phyloP scores from a whole-genome alignment of 1,284 basidiomycete species.

The Hemileia vastatrix region DNA sequence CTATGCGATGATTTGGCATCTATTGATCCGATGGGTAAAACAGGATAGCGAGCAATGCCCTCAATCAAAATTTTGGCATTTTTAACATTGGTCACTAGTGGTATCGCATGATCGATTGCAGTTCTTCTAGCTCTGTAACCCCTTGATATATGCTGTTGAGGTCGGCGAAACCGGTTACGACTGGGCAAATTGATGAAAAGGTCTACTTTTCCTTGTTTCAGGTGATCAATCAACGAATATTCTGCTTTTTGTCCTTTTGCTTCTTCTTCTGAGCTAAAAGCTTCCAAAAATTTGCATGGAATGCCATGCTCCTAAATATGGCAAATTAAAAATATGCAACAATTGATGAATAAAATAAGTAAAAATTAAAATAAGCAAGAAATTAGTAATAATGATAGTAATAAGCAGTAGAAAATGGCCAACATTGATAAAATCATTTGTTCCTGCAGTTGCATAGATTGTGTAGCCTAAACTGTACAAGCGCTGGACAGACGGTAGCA shows the following conservation, averaged over 20 bases:
- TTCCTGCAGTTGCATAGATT: slow-evolving; percentile 93
- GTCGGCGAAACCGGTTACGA: slow-evolving; percentile 94
- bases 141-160: slow-evolving; percentile 92
- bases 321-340: background rate
- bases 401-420: slow-evolving; percentile 46
- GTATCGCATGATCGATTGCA: slow-evolving; percentile 98
- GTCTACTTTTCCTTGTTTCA: slow-evolving; percentile 91
- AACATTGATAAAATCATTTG: slow-evolving; percentile 86
- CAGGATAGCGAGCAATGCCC: slow-evolving; percentile 77
- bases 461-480: slow-evolving; percentile 88
- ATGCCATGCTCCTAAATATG: slow-evolving; percentile 40
- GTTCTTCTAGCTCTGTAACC: slow-evolving; percentile 94
- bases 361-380: background rate
- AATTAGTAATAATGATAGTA: no score
- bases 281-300: slow-evolving; percentile 71
- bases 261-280: slow-evolving; percentile 62
- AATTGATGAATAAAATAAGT: background rate
- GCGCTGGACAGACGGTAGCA: slow-evolving; percentile 92
- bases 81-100: slow-evolving; percentile 97
- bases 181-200: slow-evolving; percentile 99
- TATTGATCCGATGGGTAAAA: slow-evolving; percentile 73
- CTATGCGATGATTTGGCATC: slow-evolving; percentile 92
- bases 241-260: slow-evolving; percentile 75
- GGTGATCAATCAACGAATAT: slow-evolving; percentile 85
- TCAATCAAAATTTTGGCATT: slow-evolving; percentile 95